Evolutionary conservation across 495 filamentous ascomycete genomes (phyloP), one percentile per base, ranked within the genome.

Genomic region (Glonium stellatum): DNA sequence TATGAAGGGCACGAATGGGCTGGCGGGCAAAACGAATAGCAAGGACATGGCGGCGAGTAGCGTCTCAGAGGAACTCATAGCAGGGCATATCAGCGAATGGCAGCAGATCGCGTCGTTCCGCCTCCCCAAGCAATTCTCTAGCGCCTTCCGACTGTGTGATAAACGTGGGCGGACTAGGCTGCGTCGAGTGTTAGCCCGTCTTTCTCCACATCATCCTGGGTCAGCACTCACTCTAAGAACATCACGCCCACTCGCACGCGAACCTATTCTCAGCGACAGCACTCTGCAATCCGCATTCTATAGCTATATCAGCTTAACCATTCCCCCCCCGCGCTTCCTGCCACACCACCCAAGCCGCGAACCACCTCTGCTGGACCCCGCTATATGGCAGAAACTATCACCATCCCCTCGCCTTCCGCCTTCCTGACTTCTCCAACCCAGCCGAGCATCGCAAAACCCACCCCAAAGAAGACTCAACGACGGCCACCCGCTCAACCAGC

Each of bases 381-480:
- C 52, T 42, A 37, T 50, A 73, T 73, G 72, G 72, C 71, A 56
- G 84, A 82, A 74, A 78, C 78, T 46, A 84, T 86, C 70, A 78
- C 76, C 69, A 84, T 86, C 57, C 82, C 82, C 54, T 83, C 84
- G 25, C 82, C 85, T 42, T 82, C 84, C 53, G 80, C 77, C 46
- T 82, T 84, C 69, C 72, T 84, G 67, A 72, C 77, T 55, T 74
- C 77, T 42, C 71, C 77, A 11, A 34, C 54, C 25, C 44, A 39
- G 23, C 42, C 59, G 19, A 60, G 55, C 39, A 36, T 54, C 12
- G 35, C 47, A 8, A 48, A 49, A 27, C 42, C 59, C 35, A 36
- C 55, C n/a, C 10, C 35, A 39, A 60, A 53, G 65, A 77, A 53
- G 51, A 61, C 67, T 65, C 76, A 56, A 69, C 76, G 42, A 58